Evolutionary conservation across 441 rosid species (phyloP).

Genomic region (Cnidoscolus chayamansa): DNA sequence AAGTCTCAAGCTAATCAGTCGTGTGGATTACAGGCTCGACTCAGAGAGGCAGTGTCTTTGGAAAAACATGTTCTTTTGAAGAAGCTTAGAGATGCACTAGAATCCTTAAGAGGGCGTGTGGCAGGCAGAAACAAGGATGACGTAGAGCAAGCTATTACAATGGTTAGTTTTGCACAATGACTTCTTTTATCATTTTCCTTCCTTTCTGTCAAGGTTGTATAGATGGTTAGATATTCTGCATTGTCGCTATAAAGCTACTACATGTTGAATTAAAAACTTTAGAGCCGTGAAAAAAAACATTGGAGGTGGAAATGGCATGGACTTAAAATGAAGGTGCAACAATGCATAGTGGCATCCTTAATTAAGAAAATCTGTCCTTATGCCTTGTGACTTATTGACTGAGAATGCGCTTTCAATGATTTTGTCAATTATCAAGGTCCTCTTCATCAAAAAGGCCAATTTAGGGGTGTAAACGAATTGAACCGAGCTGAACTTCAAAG

Average conservation of each 20-base stretch:
- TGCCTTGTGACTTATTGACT: too few relatives aligned
- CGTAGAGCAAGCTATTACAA: constrained; percentile 83
- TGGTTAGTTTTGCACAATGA: constrained; percentile 49
- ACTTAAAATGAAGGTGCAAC: background rate
- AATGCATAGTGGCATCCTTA: background rate
- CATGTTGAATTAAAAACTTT: background rate
- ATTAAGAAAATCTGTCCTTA: too few relatives aligned
- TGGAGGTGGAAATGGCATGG: background rate
- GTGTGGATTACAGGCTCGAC: constrained; percentile 61
- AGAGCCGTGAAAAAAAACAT: background rate
- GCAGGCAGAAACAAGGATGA: constrained; percentile 94
- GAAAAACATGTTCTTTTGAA: constrained; percentile 96
- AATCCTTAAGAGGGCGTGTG: constrained; percentile 82
- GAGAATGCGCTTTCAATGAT: too few relatives aligned
- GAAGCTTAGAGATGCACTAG: constrained; percentile 94
- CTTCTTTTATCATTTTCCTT: constrained; percentile 7
- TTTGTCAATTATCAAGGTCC: background rate
- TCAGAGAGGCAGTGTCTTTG: constrained; percentile 83
- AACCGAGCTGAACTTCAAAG: too few relatives aligned
- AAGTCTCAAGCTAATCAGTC: constrained; percentile 10
- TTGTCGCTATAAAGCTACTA: background rate
- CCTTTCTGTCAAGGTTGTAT: too few relatives aligned
- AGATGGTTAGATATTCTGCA: background rate
- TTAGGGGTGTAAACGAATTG: too few relatives aligned
- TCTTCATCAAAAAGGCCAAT: background rate